These are phyloP conservation scores for Colletotrichum coccodes DNA, from an alignment of 2,329 filamentous ascomycete species.

Conservation along the genomic window DNA sequence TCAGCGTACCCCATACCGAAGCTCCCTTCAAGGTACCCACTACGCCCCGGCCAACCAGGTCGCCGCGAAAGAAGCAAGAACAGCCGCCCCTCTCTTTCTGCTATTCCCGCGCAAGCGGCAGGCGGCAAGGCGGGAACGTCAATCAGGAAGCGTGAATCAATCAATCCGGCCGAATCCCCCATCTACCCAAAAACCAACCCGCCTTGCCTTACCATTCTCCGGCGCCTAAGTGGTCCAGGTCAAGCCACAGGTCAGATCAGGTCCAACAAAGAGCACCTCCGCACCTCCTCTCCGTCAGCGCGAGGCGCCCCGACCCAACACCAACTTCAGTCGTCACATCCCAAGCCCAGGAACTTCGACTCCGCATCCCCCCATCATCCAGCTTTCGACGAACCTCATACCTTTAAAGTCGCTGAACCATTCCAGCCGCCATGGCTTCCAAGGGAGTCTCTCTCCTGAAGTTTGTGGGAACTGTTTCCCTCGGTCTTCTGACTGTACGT, in stretches of 20 bases:
- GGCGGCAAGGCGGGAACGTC: slow-evolving; percentile 31
- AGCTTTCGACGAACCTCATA: neutral
- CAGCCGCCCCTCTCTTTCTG: slow-evolving; percentile 23
- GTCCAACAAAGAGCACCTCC: slow-evolving; percentile 20
- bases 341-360: slow-evolving; percentile 13
- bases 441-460: slow-evolving; percentile 83
- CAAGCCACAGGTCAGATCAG: slow-evolving; percentile 16
- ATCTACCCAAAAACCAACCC: slow-evolving; percentile 1
- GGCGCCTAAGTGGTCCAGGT: slow-evolving; percentile 16
- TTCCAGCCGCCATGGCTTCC: slow-evolving; percentile 64
- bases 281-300: slow-evolving; percentile 15
- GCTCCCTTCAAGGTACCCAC: slow-evolving; percentile 23
- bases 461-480: slow-evolving; percentile 90
- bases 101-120: slow-evolving; percentile 29
- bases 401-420: neutral
- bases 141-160: slow-evolving; percentile 26
- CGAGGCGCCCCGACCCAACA: slow-evolving; percentile 1
- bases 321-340: slow-evolving; percentile 8
- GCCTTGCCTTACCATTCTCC: neutral
- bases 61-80: slow-evolving; percentile 17
- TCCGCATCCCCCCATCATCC: slow-evolving; percentile 1
- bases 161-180: slow-evolving; percentile 24
- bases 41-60: slow-evolving; percentile 12
- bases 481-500: slow-evolving; percentile 88
- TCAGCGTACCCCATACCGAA: slow-evolving; percentile 10